Evolutionary conservation across 2,329 filamentous ascomycete genomes (phyloP).

Genomic region (Calycina herbarum): DNA sequence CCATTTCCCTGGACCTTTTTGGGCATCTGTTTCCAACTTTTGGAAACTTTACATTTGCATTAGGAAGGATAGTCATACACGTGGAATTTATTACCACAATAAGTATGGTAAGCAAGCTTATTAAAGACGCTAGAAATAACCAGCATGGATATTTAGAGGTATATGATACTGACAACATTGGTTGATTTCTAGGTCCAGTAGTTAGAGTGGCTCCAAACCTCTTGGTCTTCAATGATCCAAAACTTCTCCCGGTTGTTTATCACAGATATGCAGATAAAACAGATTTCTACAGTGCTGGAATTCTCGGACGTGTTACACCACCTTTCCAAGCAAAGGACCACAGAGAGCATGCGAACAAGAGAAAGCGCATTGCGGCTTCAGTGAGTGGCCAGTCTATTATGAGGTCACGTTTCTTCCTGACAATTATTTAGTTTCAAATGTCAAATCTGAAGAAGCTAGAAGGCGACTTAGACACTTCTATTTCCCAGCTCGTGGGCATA

Average conservation of each 20-base stretch:
- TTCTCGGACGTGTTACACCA: background rate
- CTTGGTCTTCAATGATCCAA: background rate
- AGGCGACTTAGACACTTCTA: background rate
- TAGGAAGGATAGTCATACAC: background rate
- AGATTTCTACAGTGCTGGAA: constrained; percentile 1
- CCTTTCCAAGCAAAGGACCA: background rate
- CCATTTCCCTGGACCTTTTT: background rate
- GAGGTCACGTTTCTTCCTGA: background rate
- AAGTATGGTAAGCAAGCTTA: background rate
- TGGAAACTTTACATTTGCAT: background rate
- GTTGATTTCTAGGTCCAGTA: background rate
- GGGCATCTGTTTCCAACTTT: background rate
- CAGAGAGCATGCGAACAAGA: background rate
- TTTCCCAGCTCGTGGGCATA: background rate
- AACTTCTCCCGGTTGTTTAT: background rate
- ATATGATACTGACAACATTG: background rate
- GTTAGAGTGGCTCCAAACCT: background rate
- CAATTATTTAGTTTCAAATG: background rate
- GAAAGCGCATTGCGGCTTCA: background rate
- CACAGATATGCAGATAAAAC: background rate
- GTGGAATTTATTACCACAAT: background rate
- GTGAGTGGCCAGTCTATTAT: background rate
- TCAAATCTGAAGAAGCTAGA: background rate
- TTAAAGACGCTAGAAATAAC: background rate
- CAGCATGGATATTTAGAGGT: background rate